A percentile compares a stretch with the other conserved stretches of the same genome.
These are phyloP conservation scores for Przewalskia tangutica DNA, from an alignment of 257 asterid genomes.

Conservation along the genomic window DNA sequence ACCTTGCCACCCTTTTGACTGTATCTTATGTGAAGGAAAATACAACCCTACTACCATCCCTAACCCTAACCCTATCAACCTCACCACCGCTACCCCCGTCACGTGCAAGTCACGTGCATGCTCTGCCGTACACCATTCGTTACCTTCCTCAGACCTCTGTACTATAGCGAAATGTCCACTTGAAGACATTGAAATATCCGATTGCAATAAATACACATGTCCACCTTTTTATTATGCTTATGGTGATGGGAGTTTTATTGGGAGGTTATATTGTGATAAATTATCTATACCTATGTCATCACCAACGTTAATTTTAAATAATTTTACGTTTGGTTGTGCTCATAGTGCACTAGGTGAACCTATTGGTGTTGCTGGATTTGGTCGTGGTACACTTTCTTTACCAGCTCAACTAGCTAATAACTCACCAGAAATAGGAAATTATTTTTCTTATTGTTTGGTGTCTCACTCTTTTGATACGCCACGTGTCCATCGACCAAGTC, in stretches of 20 bases:
- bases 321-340: slow-evolving; percentile 87
- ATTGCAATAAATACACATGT: slow-evolving; percentile 42
- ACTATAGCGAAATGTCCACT: slow-evolving; percentile 74
- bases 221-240: slow-evolving; percentile 91
- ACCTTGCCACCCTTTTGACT: slow-evolving; percentile 81
- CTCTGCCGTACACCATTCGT: slow-evolving; percentile 53
- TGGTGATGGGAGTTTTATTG: slow-evolving; percentile 88
- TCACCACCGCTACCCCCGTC: slow-evolving; percentile 41
- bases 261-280: slow-evolving; percentile 38
- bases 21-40: slow-evolving; percentile 85
- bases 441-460: slow-evolving; percentile 76
- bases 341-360: slow-evolving; percentile 80
- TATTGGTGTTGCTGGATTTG: slow-evolving; percentile 91
- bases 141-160: slow-evolving; percentile 73
- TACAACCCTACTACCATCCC: slow-evolving; percentile 47
- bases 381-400: slow-evolving; percentile 69
- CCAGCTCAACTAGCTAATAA: slow-evolving; percentile 64
- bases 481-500: slow-evolving; percentile 45
- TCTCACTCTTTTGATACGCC: slow-evolving; percentile 48
- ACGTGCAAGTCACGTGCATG: slow-evolving; percentile 68
- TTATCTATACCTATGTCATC: slow-evolving; percentile 38
- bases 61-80: slow-evolving; percentile 52
- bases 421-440: slow-evolving; percentile 64
- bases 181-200: slow-evolving; percentile 55
- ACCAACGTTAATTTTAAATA: slow-evolving; percentile 28